Conservation (phyloP, 495 filamentous ascomycete genomes). For the Rostrohypoxylon terebratum region DNA sequence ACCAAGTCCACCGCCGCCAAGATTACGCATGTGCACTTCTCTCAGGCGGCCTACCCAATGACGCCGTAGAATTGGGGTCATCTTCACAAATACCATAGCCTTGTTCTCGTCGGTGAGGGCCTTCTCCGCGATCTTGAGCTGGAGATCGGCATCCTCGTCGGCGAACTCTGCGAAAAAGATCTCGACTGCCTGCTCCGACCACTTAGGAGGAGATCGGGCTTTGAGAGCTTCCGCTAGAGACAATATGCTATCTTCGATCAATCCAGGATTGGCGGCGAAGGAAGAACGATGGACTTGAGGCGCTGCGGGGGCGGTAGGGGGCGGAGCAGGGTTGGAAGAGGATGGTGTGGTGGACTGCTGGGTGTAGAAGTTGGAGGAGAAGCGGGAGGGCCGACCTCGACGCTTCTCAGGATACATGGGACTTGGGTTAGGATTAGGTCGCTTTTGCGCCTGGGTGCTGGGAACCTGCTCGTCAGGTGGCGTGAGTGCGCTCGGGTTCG, state of each 20-base stretch:
- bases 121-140: constrained; percentile 65
- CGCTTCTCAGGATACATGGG: constrained; percentile 55
- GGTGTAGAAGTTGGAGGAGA: constrained; percentile 47
- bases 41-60: constrained; percentile 62
- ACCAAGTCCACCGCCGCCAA: constrained; percentile 42
- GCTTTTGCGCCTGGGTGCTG: constrained; percentile 49
- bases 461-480: constrained; percentile 60
- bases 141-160: constrained; percentile 61
- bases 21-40: constrained; percentile 59
- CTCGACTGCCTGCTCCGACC: constrained; percentile 63
- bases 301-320: constrained; percentile 20
- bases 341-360: constrained; percentile 37
- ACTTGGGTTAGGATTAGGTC: constrained; percentile 37
- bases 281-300: constrained; percentile 15
- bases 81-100: constrained; percentile 66
- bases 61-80: constrained; percentile 56
- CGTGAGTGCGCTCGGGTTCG: constrained; percentile 57
- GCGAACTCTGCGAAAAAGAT: constrained; percentile 63
- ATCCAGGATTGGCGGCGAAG: constrained; percentile 15
- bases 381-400: constrained; percentile 54
- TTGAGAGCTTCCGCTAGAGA: constrained; percentile 53
- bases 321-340: constrained; percentile 17
- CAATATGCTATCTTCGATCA: constrained; percentile 49
- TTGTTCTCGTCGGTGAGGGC: constrained; percentile 64
- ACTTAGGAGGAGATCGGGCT: constrained; percentile 46